Evolutionary conservation across 306 rosid genomes (phyloP).

Genomic region (Prunus davidiana): DNA sequence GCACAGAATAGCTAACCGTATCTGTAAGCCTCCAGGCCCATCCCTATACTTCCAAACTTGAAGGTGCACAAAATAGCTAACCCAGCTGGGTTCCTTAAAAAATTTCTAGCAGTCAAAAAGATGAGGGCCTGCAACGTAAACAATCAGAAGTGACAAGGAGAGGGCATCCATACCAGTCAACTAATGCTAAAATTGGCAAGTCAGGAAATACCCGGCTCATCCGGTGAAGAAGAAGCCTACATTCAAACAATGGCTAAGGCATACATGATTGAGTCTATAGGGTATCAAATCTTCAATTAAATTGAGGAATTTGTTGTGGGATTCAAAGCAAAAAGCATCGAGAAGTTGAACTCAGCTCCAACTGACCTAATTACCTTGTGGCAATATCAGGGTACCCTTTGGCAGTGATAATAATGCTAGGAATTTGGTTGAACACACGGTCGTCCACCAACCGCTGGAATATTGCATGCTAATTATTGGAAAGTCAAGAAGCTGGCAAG

Average conservation of each 20-base stretch:
- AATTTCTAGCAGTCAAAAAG: neutral
- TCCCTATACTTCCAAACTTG: conserved; percentile 83
- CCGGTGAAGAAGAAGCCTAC: conserved; percentile 78
- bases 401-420: conserved; percentile 89
- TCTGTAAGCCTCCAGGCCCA: conserved; percentile 92
- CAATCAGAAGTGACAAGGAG: neutral
- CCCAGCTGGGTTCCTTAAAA: conserved; percentile 93
- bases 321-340: neutral
- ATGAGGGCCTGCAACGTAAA: neutral
- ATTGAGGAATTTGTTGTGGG: neutral
- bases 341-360: conserved; percentile 11
- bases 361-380: conserved; percentile 54
- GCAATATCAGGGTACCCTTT: conserved; percentile 95
- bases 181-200: conserved; percentile 78
- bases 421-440: conserved; percentile 67
- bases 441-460: conserved; percentile 84
- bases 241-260: neutral
- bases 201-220: conserved; percentile 66
- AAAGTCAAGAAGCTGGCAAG: neutral
- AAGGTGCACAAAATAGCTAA: conserved; percentile 83
- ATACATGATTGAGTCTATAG: neutral
- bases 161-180: conserved; percentile 63
- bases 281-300: no score
- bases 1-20: conserved; percentile 44
- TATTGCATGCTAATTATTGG: conserved; percentile 61